phyloP scores from a whole-genome alignment of 2,329 filamentous ascomycete genomes.

The Lachnellula occidentalis region DNA sequence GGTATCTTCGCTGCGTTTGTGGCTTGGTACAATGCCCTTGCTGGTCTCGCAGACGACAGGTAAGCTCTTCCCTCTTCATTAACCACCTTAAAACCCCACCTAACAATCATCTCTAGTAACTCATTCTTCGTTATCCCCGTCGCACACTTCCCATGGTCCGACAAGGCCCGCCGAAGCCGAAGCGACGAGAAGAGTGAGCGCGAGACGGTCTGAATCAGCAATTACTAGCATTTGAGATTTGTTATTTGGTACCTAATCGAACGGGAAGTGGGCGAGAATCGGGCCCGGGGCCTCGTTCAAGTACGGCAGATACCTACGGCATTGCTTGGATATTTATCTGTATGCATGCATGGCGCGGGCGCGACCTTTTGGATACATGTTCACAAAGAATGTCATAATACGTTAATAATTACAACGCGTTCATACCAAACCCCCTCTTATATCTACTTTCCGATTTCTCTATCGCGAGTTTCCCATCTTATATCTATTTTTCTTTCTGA shows the following conservation, averaged over 20 bases:
- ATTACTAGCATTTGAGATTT: neutral
- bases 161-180: conserved; percentile 60
- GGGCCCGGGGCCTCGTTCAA: too few relatives aligned
- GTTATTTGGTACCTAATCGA: neutral
- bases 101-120: conserved; percentile 52
- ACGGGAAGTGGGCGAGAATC: too few relatives aligned
- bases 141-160: conserved; percentile 91
- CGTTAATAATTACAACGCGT: too few relatives aligned
- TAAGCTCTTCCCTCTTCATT: conserved; percentile 36
- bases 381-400: too few relatives aligned
- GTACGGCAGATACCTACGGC: neutral
- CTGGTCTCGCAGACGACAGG: conserved; percentile 71
- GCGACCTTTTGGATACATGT: too few relatives aligned
- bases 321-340: too few relatives aligned
- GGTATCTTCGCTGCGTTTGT: conserved; percentile 76
- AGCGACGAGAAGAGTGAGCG: conserved; percentile 43
- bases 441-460: too few relatives aligned
- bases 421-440: too few relatives aligned
- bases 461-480: too few relatives aligned
- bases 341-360: too few relatives aligned
- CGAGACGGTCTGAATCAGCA: conserved; percentile 22
- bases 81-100: conserved; percentile 13
- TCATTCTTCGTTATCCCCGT: conserved; percentile 90
- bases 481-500: too few relatives aligned
- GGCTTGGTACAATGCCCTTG: conserved; percentile 83